Evolutionary conservation across 164 flowering plant species (phyloP).

Genomic region (Tinospora cordifolia): DNA sequence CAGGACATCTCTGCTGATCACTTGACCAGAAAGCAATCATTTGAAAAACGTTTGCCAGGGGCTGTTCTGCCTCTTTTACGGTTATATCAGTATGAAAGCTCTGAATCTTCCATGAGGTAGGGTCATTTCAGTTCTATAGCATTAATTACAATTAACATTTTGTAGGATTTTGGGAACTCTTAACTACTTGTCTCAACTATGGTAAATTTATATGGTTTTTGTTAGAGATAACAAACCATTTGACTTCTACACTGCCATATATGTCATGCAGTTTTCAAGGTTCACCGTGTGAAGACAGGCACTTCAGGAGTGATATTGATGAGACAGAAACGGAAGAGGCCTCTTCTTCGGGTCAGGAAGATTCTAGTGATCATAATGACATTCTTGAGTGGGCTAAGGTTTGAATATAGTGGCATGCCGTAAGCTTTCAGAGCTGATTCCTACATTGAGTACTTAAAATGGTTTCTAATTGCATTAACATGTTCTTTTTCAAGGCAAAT

Average conservation of each 20-base stretch:
- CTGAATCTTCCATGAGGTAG: constrained; percentile 92
- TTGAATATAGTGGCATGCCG: neutral
- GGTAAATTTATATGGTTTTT: neutral
- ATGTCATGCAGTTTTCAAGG: constrained; percentile 62
- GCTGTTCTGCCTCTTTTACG: constrained; percentile 61
- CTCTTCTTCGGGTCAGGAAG: constrained; percentile 83
- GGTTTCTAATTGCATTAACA: neutral
- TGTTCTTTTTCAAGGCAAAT: constrained; percentile 49
- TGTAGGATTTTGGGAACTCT: neutral
- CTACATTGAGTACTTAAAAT: neutral
- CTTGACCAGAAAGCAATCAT: constrained; percentile 29
- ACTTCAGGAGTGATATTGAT: constrained; percentile 69
- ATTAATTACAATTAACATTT: too few species aligned
- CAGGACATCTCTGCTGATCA: constrained; percentile 26
- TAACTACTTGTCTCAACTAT: neutral
- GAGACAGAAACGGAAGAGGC: constrained; percentile 76
- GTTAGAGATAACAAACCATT: neutral
- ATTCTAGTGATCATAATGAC: constrained; percentile 49
- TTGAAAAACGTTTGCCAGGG: constrained; percentile 49
- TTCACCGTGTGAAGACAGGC: constrained; percentile 67
- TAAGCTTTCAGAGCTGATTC: neutral
- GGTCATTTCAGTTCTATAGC: constrained; percentile 3
- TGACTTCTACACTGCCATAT: constrained; percentile 9
- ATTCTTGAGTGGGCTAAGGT: constrained; percentile 99
- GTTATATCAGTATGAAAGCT: constrained; percentile 66